These are phyloP conservation scores for Endotrypanum monterogeii DNA, from an alignment of 208 protist genomes.

Conservation along the genomic window DNA sequence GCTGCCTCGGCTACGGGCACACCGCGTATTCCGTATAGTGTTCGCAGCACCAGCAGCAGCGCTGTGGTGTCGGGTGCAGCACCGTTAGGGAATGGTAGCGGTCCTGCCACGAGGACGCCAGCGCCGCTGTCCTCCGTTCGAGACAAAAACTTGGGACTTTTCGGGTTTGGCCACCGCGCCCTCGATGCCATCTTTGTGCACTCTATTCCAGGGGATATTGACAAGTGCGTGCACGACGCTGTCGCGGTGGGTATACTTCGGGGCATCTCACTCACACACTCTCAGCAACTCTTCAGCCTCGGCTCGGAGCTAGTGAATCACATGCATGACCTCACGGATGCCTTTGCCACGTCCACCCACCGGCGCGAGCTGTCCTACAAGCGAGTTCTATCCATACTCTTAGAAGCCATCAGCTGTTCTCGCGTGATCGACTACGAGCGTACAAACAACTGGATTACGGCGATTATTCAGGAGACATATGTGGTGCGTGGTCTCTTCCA, in stretches of 20 bases:
- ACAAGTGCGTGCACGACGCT: constrained; percentile 58
- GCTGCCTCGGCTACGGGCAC: background rate
- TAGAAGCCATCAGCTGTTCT: constrained; percentile 79
- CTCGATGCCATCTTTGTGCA: constrained; percentile 58
- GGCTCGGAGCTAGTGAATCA: constrained; percentile 54
- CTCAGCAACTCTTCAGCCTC: constrained; percentile 46
- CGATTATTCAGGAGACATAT: constrained; percentile 79
- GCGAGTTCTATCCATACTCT: constrained; percentile 62
- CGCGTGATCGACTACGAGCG: constrained; percentile 59
- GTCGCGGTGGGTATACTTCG: constrained; percentile 67
- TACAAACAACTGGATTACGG: constrained; percentile 74
- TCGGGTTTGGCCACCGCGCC: constrained; percentile 61
- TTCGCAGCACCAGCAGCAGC: constrained; percentile 17
- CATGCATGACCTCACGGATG: constrained; percentile 75
- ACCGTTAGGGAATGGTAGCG: background rate
- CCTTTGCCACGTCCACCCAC: constrained; percentile 57
- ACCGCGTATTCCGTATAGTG: constrained; percentile 8
- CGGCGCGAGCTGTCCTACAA: constrained; percentile 70
- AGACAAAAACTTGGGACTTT: constrained; percentile 35
- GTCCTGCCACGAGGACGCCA: background rate
- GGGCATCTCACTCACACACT: constrained; percentile 65
- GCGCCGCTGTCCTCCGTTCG: constrained; percentile 2
- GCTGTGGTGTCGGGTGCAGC: background rate
- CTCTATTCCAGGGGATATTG: constrained; percentile 60
- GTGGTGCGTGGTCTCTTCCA: constrained; percentile 76